These are phyloP conservation scores for Sugiyamaella grinbergsii DNA, from an alignment of 1,139 yeast species.

Conservation along the genomic window DNA sequence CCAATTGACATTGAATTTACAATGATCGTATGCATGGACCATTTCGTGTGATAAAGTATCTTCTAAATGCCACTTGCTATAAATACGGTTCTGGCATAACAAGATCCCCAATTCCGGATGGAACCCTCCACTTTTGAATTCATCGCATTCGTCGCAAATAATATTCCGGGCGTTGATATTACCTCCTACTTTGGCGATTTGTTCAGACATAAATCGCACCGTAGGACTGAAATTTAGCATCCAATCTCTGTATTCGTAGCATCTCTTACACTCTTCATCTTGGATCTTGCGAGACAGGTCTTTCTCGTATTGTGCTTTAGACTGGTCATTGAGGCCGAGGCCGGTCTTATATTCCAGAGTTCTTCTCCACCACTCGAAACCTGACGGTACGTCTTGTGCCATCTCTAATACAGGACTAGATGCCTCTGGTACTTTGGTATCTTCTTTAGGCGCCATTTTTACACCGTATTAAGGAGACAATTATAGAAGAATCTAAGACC, in stretches of 20 bases:
- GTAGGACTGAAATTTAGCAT: conserved; percentile 73
- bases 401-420: neutral
- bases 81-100: conserved; percentile 81
- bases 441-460: no score
- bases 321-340: conserved; percentile 58
- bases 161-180: conserved; percentile 54
- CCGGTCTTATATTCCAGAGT: conserved; percentile 75
- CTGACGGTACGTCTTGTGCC: conserved; percentile 34
- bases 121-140: conserved; percentile 88
- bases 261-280: conserved; percentile 57
- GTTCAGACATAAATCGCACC: conserved; percentile 84
- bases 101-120: conserved; percentile 87
- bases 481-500: no score
- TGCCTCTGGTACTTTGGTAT: neutral
- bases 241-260: conserved; percentile 79
- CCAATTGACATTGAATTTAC: conserved; percentile 86
- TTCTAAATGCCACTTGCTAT: conserved; percentile 79
- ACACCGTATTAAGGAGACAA: no score
- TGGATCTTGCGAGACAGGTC: conserved; percentile 47
- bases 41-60: conserved; percentile 91
- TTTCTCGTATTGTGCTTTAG: conserved; percentile 58
- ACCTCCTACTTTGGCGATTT: conserved; percentile 71
- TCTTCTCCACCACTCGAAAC: conserved; percentile 84
- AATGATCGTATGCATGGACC: conserved; percentile 89
- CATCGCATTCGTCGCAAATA: conserved; percentile 82